These are phyloP conservation scores for Aspergillus phoenicis DNA, from an alignment of 2,329 filamentous ascomycete species.

Conservation along the genomic window DNA sequence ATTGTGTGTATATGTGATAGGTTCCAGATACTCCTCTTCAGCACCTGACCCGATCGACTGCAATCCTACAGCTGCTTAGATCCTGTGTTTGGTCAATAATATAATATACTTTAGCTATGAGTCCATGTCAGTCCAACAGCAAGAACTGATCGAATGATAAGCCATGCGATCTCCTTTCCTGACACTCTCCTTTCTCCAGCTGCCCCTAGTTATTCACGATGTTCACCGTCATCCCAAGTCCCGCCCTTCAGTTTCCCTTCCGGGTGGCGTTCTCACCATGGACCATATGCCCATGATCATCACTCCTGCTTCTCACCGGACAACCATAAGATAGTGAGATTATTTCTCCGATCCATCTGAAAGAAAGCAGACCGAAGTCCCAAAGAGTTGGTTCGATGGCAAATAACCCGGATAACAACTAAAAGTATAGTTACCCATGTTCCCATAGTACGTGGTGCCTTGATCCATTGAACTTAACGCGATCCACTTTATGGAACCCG, in stretches of 20 bases:
- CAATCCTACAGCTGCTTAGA: neutral
- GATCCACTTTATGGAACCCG: neutral
- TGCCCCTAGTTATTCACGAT: neutral
- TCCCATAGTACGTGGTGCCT: neutral
- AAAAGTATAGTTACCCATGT: neutral
- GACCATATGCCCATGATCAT: neutral
- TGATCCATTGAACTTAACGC: neutral
- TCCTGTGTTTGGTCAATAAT: neutral
- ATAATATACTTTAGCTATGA: neutral
- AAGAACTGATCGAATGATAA: neutral
- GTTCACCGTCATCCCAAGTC: neutral
- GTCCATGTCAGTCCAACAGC: neutral
- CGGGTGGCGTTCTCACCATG: neutral
- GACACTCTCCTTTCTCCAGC: too few species aligned
- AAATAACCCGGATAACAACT: neutral
- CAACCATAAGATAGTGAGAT: too few species aligned
- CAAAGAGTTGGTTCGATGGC: neutral
- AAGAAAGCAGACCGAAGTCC: neutral
- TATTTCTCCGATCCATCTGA: neutral
- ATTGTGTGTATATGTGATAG: too few species aligned
- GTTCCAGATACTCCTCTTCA: neutral
- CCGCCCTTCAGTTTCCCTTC: neutral
- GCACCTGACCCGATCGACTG: constrained; percentile 1
- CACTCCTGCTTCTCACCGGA: too few species aligned
- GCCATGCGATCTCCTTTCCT: neutral